Evolutionary conservation across 1,284 basidiomycete genomes (phyloP).

Genomic region (Fomes fomentarius): DNA sequence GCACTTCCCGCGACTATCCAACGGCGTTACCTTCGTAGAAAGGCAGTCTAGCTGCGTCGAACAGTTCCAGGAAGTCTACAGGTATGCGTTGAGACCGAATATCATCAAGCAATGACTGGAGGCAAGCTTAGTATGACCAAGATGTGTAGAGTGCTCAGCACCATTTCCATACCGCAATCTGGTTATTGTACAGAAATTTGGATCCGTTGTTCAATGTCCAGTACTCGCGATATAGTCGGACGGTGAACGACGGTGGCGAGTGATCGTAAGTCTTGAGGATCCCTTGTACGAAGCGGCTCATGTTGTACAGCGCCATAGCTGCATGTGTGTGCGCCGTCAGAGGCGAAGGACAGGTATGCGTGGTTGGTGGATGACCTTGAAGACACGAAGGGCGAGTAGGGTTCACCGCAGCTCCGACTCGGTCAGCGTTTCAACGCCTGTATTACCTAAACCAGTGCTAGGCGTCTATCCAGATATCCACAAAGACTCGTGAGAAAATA

Average conservation of each 20-base stretch:
- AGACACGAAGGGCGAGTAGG: conserved; percentile 5
- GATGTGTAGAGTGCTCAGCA: neutral
- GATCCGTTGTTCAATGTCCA: conserved; percentile 78
- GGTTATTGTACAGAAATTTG: conserved; percentile 80
- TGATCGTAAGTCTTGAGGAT: conserved; percentile 60
- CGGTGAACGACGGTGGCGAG: conserved; percentile 69
- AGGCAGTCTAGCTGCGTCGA: conserved; percentile 67
- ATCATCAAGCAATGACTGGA: conserved; percentile 75
- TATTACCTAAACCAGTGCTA: conserved; percentile 29
- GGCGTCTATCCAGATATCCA: conserved; percentile 13
- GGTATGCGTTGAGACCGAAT: conserved; percentile 79
- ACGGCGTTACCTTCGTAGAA: conserved; percentile 71
- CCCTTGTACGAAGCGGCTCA: conserved; percentile 59
- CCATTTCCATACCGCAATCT: conserved; percentile 57
- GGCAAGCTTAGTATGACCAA: conserved; percentile 1
- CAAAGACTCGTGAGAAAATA: conserved; percentile 31
- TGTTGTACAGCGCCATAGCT: conserved; percentile 68
- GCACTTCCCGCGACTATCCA: neutral
- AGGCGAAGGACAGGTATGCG: neutral
- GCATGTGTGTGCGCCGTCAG: neutral
- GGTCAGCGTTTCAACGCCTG: no score
- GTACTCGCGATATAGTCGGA: conserved; percentile 74
- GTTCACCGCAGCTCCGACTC: no score
- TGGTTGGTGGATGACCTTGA: conserved; percentile 7
- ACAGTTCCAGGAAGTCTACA: conserved; percentile 77